Base-by-base conservation (phyloP, 208 protist species). In the Crithidia sp. region DNA sequence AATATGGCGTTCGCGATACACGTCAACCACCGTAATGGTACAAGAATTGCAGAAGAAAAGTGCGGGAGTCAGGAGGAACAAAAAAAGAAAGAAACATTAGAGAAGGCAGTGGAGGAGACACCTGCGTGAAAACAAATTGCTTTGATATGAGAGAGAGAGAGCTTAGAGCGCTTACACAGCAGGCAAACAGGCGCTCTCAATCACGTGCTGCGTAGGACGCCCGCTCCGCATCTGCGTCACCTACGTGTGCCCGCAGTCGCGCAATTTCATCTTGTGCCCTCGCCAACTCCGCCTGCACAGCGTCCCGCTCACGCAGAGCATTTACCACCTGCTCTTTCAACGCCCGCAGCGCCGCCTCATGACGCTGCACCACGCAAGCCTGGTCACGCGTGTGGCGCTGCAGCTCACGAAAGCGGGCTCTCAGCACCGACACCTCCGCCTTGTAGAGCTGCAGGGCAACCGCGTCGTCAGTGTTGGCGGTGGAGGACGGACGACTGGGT, bases 201-300 rank as follows among this genome's bases (percentile, higher is more conserved):
- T 28, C 28, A 28, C 28, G 28, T 28, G 28, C 28, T 28, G 28
- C 28, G 28, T 28, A 28, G 28, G 28, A 28, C 28, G 28, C 28
- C 28, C 28, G n/a, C 28, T 28, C 10, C n/a, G 16, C 6, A 5
- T 41, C 41, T 19, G 50, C 16, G 50, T 55, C 50, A 36, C 45
- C 52, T n/a, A 71, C 41, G 17, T 68, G 67, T 4, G 66, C 50
- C n/a, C 62, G 69, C 49, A 76, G 71, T 10, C 69, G 69, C 58
- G 7, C 1, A 4, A 67, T 62, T 41, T 75, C 70, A 2, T 40
- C 39, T 5, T 64, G 14, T 3, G 68, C 68, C 17, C n/a, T 41
- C 37, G 39, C 39, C 41, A 67, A 19, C 52, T 17, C 59, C 17
- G 40, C 19, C 56, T 70, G 36, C n/a, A 55, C 53, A 55, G 47